Evolutionary conservation across 2,329 filamentous ascomycete species (phyloP).

Genomic region (Orbilia quercus): DNA sequence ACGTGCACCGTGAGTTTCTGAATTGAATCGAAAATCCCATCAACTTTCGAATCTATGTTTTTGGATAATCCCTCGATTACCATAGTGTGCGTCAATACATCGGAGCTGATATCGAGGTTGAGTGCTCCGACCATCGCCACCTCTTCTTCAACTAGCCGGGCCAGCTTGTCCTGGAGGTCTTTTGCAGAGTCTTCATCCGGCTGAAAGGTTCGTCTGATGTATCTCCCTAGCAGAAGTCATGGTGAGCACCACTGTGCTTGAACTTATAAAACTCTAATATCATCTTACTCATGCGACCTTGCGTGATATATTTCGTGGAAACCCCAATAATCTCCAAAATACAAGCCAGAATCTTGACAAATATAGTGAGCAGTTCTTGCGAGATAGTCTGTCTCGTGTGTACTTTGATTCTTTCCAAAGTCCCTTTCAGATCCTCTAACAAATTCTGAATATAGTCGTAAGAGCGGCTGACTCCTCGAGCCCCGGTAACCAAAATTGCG

Average conservation of each 20-base stretch:
- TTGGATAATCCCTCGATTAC: background rate
- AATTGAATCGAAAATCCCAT: background rate
- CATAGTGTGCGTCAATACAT: background rate
- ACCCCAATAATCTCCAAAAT: constrained; percentile 28
- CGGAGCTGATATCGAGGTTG: background rate
- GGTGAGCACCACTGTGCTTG: too few relatives aligned
- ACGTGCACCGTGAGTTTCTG: too few relatives aligned
- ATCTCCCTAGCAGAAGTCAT: too few relatives aligned
- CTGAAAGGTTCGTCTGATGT: constrained; percentile 1
- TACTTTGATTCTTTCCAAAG: constrained; percentile 14
- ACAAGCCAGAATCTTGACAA: constrained; percentile 19
- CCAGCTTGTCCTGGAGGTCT: background rate
- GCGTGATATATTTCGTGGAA: constrained; percentile 32
- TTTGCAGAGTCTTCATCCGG: constrained; percentile 7
- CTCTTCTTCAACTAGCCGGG: constrained; percentile 11
- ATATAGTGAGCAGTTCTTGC: background rate
- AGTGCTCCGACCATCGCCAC: constrained; percentile 11
- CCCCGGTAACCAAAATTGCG: constrained; percentile 8
- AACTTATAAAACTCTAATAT: too few relatives aligned
- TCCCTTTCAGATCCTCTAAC: constrained; percentile 20
- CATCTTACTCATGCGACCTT: constrained; percentile 1
- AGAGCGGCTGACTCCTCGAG: constrained; percentile 24
- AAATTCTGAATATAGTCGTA: constrained; percentile 38
- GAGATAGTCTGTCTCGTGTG: background rate
- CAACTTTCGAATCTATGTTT: constrained; percentile 4